Conservation (phyloP, 2,329 filamentous ascomycete genomes). For the Nannizzia gypsea region DNA sequence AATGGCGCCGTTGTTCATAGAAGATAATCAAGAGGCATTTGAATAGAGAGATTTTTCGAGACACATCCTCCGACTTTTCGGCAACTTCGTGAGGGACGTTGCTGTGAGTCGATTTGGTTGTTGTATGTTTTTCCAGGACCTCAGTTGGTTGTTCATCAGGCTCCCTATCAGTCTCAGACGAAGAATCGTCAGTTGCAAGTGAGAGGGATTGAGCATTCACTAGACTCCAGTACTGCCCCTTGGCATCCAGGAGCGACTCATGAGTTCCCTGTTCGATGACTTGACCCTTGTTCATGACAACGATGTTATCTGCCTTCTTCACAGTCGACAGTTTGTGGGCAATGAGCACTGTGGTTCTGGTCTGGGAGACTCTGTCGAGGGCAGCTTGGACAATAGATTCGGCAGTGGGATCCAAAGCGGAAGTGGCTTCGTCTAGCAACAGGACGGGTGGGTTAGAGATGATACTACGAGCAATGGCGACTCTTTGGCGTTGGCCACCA, state of each 20-base stretch:
- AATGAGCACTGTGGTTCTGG: slow-evolving; percentile 76
- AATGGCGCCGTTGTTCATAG: slow-evolving; percentile 24
- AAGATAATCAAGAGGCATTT: slow-evolving; percentile 29
- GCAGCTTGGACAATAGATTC: slow-evolving; percentile 79
- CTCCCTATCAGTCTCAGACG: slow-evolving; percentile 8
- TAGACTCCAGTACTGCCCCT: slow-evolving; percentile 62
- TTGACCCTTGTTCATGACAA: slow-evolving; percentile 68
- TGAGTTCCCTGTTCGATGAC: slow-evolving; percentile 83
- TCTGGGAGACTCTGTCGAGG: slow-evolving; percentile 63
- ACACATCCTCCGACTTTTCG: slow-evolving; percentile 6
- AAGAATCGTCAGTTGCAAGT: slow-evolving; percentile 3
- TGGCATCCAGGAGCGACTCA: slow-evolving; percentile 53
- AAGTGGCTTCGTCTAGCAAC: slow-evolving; percentile 79
- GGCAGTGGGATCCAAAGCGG: slow-evolving; percentile 71
- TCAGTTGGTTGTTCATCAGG: neutral
- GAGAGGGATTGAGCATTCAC: slow-evolving; percentile 49
- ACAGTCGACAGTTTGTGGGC: slow-evolving; percentile 82
- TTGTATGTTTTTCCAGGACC: slow-evolving; percentile 7
- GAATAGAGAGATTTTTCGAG: slow-evolving; percentile 19
- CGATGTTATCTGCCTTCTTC: slow-evolving; percentile 75
- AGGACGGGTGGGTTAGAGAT: slow-evolving; percentile 76
- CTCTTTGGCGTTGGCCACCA: slow-evolving; percentile 82
- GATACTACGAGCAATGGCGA: slow-evolving; percentile 73
- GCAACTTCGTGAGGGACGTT: slow-evolving; percentile 6
- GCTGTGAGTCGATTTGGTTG: slow-evolving; percentile 8